Evolutionary conservation across 192 early-diverging fungal genomes (phyloP).

Genomic region (Funneliformis mosseae): DNA sequence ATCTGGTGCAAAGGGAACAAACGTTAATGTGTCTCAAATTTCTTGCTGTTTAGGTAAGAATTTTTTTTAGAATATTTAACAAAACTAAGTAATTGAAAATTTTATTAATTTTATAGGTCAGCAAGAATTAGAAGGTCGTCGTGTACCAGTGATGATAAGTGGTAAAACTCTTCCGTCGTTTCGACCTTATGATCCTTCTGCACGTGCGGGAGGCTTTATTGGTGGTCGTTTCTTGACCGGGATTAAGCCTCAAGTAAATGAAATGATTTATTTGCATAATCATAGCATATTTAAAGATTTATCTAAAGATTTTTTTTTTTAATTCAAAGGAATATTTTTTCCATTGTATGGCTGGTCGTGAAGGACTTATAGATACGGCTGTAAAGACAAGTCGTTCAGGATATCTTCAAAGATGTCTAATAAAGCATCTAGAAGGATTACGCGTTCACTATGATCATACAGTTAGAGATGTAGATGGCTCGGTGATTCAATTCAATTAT

Average conservation of each 20-base stretch:
- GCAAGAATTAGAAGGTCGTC: conserved; percentile 95
- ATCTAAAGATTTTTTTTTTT: neutral
- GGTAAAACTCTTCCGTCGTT: conserved; percentile 97
- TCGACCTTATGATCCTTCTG: conserved; percentile 84
- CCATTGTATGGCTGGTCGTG: conserved; percentile 99
- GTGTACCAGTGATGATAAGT: conserved; percentile 97
- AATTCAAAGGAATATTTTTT: conserved; percentile 80
- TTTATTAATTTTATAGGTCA: conserved; percentile 58
- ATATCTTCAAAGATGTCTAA: conserved; percentile 98
- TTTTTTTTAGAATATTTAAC: neutral
- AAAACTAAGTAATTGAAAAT: neutral
- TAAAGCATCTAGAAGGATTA: conserved; percentile 98
- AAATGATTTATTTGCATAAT: conserved; percentile 43
- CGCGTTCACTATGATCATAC: conserved; percentile 96
- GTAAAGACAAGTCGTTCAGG: conserved; percentile 99
- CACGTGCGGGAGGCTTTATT: conserved; percentile 95
- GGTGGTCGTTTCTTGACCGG: conserved; percentile 98
- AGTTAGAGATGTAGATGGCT: conserved; percentile 94
- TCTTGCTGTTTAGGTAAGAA: conserved; percentile 81
- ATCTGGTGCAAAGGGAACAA: conserved; percentile 96
- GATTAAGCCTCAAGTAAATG: conserved; percentile 85
- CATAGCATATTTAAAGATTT: conserved; percentile 29
- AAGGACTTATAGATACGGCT: conserved; percentile 99
- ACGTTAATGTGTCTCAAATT: conserved; percentile 96
- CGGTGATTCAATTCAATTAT: conserved; percentile 97